Base-by-base conservation (phyloP, 2,329 filamentous ascomycete species). In the Trichoderma pleuroti region DNA sequence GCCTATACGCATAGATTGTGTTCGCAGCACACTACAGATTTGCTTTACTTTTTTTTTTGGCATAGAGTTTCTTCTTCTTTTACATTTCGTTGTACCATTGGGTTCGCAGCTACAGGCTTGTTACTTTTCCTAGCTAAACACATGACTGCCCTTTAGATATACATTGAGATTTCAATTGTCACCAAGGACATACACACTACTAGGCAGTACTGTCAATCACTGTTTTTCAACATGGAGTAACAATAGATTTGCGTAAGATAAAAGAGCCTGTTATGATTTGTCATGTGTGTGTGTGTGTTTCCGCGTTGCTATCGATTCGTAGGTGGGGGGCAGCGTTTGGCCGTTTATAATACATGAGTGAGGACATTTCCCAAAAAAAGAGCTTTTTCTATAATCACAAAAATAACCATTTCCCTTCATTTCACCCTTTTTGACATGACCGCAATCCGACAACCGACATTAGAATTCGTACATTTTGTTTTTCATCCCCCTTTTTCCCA, bases 1-100 rank as follows among this genome's bases (percentile, higher is more conserved):
- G 36, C 59, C 32, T 63, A 68, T 66, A 68, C 64, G 70, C 70
- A 68, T 71, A 71, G 70, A 68, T 68, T 71, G 70, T 71, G 64
- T 68, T 54, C 34, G 18, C 59, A 66, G 34, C 54, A 68, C 63
- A 57, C 70, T 63, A 71, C 63, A 68, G 32, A 52, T 34, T 54
- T 18, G 34, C 57, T 34, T 34, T 26, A 16, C 3, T 28, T 28
- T 4, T 28, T 4, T 28, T 52, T 65, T 28, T 32, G 61, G 61
- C 60, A 56, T 61, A 62, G 61, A 66, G 9, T 54, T 66, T 59
- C 28, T 28, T 28, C 26, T 34, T 62, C 26, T 11, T 26, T 46
- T 56, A 11, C 1, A 12, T 62, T 21, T 28, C 6, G 0, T 21
- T 39, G 9, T 5, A 28, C 26, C 57, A 14, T 54, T 46, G 14